Percentiles rank a stretch among this genome's conserved stretches.
Conservation (phyloP, 192 early-diverging fungal genomes). For the Entomortierella beljakovae region DNA sequence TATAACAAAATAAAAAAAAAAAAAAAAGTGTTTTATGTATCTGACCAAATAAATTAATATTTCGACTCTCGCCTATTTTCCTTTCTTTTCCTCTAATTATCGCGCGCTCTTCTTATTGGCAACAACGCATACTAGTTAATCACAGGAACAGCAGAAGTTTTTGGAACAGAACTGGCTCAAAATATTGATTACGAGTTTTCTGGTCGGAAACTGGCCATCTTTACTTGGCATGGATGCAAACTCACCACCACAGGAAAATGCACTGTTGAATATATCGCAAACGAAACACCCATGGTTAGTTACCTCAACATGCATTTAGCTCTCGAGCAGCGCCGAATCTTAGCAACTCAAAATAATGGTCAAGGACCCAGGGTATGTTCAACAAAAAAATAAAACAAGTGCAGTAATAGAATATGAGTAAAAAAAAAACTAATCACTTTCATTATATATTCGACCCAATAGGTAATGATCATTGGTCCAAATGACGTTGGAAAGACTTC, state of each 20-base stretch:
- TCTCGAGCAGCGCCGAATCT: constrained; percentile 78
- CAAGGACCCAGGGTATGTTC: constrained; percentile 60
- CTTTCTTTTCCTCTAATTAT: background rate
- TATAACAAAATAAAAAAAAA: background rate
- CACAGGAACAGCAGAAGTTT: constrained; percentile 90
- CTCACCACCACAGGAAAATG: constrained; percentile 71
- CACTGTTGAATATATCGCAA: constrained; percentile 87
- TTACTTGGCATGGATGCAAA: constrained; percentile 92
- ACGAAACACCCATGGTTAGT: constrained; percentile 95
- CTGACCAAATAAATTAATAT: background rate
- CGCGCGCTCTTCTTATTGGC: too few relatives aligned
- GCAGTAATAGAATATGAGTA: background rate
- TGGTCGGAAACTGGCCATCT: constrained; percentile 89
- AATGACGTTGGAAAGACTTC: constrained; percentile 95
- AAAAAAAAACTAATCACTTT: background rate
- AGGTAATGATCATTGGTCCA: constrained; percentile 92
- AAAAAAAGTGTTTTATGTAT: background rate
- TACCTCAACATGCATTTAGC: constrained; percentile 92
- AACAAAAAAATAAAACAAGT: too few relatives aligned
- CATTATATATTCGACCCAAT: background rate
- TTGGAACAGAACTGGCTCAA: constrained; percentile 93
- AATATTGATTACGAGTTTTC: constrained; percentile 83
- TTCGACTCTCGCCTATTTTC: background rate
- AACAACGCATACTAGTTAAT: constrained; percentile 66
- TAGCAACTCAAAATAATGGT: constrained; percentile 56